Conservation (phyloP, 73 alveolate species). For the Paramecium biaurelia region DNA sequence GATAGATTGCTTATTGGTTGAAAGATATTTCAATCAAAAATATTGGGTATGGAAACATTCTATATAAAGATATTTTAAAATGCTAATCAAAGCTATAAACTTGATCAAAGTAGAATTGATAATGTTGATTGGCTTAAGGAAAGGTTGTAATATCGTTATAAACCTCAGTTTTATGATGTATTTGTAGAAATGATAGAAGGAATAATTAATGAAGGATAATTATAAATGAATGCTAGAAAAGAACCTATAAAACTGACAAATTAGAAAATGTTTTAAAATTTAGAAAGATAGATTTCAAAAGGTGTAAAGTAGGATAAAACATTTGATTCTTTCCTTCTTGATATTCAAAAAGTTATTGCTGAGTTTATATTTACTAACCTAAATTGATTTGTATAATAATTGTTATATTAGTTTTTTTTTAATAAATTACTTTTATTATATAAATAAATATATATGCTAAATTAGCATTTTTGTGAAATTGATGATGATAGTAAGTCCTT, state of each 20-base stretch:
- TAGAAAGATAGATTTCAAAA: conserved; percentile 1
- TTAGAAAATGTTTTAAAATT: background rate
- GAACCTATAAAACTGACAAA: background rate
- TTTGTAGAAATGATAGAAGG: conserved; percentile 15
- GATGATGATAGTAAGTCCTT: conserved; percentile 30
- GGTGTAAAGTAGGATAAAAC: background rate
- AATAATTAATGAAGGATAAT: background rate
- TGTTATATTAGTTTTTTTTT: background rate
- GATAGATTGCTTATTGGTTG: conserved; percentile 20
- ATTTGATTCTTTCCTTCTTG: background rate
- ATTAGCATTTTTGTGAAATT: conserved; percentile 6
- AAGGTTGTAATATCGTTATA: background rate
- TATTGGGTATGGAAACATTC: background rate
- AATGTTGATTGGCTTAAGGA: conserved; percentile 9
- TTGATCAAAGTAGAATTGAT: background rate
- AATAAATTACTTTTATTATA: background rate
- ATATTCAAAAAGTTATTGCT: background rate
- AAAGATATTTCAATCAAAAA: conserved; percentile 18
- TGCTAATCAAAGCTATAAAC: background rate
- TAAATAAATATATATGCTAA: background rate
- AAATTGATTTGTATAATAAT: background rate
- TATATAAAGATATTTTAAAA: background rate
- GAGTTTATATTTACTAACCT: background rate
- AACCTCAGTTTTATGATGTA: background rate
- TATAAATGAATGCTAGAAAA: background rate